These are phyloP conservation scores for Oemleria cerasiformis DNA, from an alignment of 306 rosid species.

Conservation along the genomic window DNA sequence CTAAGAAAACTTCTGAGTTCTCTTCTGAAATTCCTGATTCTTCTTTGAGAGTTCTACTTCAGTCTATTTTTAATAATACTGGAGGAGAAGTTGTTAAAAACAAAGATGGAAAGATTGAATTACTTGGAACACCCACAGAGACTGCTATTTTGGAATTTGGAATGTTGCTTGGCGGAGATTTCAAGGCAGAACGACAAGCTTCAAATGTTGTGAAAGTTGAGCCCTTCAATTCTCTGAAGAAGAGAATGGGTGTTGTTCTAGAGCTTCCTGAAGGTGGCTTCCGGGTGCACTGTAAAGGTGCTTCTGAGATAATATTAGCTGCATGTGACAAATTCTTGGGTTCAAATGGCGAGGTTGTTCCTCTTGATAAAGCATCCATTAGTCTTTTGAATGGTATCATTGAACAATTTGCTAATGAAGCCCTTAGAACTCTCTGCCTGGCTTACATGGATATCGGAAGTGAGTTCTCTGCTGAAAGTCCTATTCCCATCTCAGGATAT, in stretches of 20 bases:
- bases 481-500: slow-evolving; percentile 61
- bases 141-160: slow-evolving; percentile 88
- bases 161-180: slow-evolving; percentile 72
- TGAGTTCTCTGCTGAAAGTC: slow-evolving; percentile 47
- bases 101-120: slow-evolving; percentile 61
- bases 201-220: slow-evolving; percentile 71
- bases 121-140: slow-evolving; percentile 93
- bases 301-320: slow-evolving; percentile 84
- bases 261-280: slow-evolving; percentile 67
- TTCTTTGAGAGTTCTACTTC: slow-evolving; percentile 59
- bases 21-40: slow-evolving; percentile 62
- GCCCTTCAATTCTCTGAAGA: slow-evolving; percentile 89
- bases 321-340: slow-evolving; percentile 66
- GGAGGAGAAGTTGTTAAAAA: slow-evolving; percentile 90
- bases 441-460: slow-evolving; percentile 67
- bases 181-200: slow-evolving; percentile 50
- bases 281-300: slow-evolving; percentile 89
- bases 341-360: slow-evolving; percentile 56
- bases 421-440: slow-evolving; percentile 92
- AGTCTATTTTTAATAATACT: slow-evolving; percentile 88
- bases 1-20: slow-evolving; percentile 42
- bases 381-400: slow-evolving; percentile 53
- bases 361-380: slow-evolving; percentile 53
- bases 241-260: slow-evolving; percentile 80
- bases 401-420: slow-evolving; percentile 78